Base-by-base conservation (phyloP, 2,329 filamentous ascomycete species). In the Aureobasidium subglaciale region DNA sequence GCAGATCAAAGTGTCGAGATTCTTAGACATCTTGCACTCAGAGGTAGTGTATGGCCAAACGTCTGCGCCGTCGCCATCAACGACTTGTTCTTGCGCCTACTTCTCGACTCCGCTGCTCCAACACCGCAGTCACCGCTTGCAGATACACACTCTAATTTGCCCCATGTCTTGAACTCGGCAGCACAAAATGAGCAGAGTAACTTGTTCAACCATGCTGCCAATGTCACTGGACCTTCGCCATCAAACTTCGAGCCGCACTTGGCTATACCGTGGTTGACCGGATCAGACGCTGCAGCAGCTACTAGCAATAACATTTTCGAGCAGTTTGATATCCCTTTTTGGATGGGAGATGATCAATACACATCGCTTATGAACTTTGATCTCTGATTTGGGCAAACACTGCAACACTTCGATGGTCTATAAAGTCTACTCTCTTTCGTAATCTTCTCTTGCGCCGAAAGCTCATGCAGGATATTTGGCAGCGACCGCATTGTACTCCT, bases 301-400 rank as follows among this genome's bases (percentile, higher is more conserved):
- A 59, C 63, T 27, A 55, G 59, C 15, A 48, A 60, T 10, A 67
- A 69, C 40, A 60, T 64, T 2, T 70, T 68, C 24, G 60, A 66
- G 22, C 66, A 66, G 4, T 70, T 68, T 35, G 68, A 69, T 42
- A 69, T 69, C 27, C 67, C 68, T 0, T 68, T 70, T 43, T 69
- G 67, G 67, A 61, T 69, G 32, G 67, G 67, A 5, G 65, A 69
- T 48, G 67, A 68, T 55, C 64, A 68, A 50, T 63, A 68, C 37
- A 52, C 56, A 16, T 46, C 55, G 8, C 52, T 59, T 18, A 29
- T 59, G 40, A 35, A 29, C 2, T 54, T 42, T 6, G 38, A 52
- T 27, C 20, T 37, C 4, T 46, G 18, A 34, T 18, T 8, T 11
- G 9, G 2, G 13, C 7, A 10, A 25, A 37, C 5, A 37, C n/a